Evolutionary conservation across 1,139 yeast genomes (phyloP), one percentile per base, ranked within the genome.

Genomic region (Kodamaea derodonti): DNA sequence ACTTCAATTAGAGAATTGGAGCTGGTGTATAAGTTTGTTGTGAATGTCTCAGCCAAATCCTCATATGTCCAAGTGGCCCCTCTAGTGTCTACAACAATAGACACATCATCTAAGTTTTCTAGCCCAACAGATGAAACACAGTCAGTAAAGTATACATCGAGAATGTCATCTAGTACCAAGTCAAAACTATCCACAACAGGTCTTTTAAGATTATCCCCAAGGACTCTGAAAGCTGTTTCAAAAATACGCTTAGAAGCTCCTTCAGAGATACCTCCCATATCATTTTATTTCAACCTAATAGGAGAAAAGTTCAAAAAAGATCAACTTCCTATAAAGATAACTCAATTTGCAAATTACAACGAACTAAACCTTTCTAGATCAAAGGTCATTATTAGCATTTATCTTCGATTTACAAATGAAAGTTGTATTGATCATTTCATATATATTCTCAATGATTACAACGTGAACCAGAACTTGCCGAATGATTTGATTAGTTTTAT

Each of bases 401-500:
- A 25, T 17, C 28, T 25, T 4, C 15, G 28, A 14, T 25, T 25
- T 24, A 24, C 26, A 8, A 14, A 25, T 6, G 32, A 10, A 4
- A 31, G 22, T 15, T 13, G 29, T 9, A 17, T 38, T 9, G 37
- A 35, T 18, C 23, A 31, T 15, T 45, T 47, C 28, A 31, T 47
- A 9, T 35, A 41, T 17, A 36, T 37, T 1, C 17, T 43, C 18
- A 29, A 39, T 29, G 51, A 47, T 24, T 45, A 41, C 37, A 40
- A 43, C 25, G 34, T 36, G 16, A 42, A 42, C 31, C 36, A 42
- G 22, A 14, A 32, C 27, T 39, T 39, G 12, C 33, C 26, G 8
- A 24, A 27, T 13, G 38, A 36, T 5, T 36, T 45, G 29, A 28
- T 32, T 7, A 33, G 24, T 11, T 39, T 44, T 25, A 31, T 43